Evolutionary conservation across 768 basidiomycete genomes (phyloP), one percentile per base, ranked within the genome.

Genomic region (Sarcodon sp.): DNA sequence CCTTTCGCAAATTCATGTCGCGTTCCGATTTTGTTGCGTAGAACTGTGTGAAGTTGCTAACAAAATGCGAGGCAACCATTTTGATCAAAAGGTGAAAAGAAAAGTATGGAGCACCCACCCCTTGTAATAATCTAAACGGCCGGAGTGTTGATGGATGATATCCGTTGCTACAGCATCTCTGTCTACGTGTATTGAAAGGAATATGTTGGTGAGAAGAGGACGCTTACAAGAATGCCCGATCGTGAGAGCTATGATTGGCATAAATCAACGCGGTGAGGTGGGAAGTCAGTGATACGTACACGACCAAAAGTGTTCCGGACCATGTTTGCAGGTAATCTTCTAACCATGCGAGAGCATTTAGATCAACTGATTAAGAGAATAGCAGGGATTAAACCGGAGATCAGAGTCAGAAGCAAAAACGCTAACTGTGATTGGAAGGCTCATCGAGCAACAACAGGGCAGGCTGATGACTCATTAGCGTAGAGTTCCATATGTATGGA

Each of bases 11-110:
- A 59, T 92, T 92, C 50, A 81, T 80, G 56, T 91, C 87, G 27
- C 96, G 83, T 60, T 98, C 96, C 4, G 85, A 87, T 67, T 98
- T 97, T 16, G 94, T 98, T 1, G 94, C 93, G 62, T 99, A 98
- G 74, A 99, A 98, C 63, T 98, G 93, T 1, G 87, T 82, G 65
- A 98, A 99, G 68, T 98, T 98, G 50, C 87, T 89, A 54, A 2
- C 38, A n/a, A 4, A 34, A 37, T 13, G 13, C 15, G 38, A 10
- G 38, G 27, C 9, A 10, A 15, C 38, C 38, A 41, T 41, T 41
- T 27, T 33, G 31, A 9, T 16, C 38, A 13, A 13, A 41, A 5
- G 11, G 16, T 2, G 13, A 27, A 41, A 16, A 33, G 16, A 4
- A 32, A 27, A n/a, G n/a, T 31, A 21, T 9, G 6, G 10, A 5